Evolutionary conservation across 495 filamentous ascomycete genomes (phyloP), one percentile per base, ranked within the genome.

Genomic region (Pseudevernia furfuracea): DNA sequence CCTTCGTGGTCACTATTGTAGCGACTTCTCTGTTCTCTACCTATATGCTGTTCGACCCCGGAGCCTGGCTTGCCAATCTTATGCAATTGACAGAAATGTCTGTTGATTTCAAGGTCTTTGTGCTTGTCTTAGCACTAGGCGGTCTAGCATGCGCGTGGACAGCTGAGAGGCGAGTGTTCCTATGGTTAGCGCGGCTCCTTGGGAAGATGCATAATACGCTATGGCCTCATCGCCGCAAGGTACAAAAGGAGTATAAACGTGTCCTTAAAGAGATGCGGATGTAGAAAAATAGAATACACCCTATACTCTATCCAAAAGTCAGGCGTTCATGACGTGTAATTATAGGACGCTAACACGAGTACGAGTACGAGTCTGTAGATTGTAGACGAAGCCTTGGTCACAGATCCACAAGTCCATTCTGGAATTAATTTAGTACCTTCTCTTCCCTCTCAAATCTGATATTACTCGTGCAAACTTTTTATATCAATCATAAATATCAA

Each of bases 21-120:
- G 72, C 86, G 37, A 80, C 89, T 10, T 71, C 91, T 38, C 71
- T 80, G 8, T 75, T 96, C 55, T 85, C 84, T 9, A 74, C 77
- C 17, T 93, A 91, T 69, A 90, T 99, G 86, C 80, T 96, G 25
- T 82, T 89, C 69, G 79, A 82, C 63, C 89, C 92, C 8, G 84
- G 85, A 1, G 68, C 74, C 12, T 89, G 87, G 84, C 75, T 97
- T 25, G 74, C 71, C 39, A 76, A 81, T 7, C 70, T 92, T 56
- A 97, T 98, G 92, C 84, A 96, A 72, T 78, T 98, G 69, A 98
- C 92, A 1, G 78, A 73, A 30, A 84, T 96, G 76, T 85, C 85
- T 49, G 72, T 76, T 63, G 74, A 76, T 44, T 98, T 96, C 75
- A 87, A 88, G 71, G 55, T 84, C 48, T 88, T 87, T 66, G 73